phyloP scores from a whole-genome alignment of 140 eudicot species.

The Oenanthe javanica region DNA sequence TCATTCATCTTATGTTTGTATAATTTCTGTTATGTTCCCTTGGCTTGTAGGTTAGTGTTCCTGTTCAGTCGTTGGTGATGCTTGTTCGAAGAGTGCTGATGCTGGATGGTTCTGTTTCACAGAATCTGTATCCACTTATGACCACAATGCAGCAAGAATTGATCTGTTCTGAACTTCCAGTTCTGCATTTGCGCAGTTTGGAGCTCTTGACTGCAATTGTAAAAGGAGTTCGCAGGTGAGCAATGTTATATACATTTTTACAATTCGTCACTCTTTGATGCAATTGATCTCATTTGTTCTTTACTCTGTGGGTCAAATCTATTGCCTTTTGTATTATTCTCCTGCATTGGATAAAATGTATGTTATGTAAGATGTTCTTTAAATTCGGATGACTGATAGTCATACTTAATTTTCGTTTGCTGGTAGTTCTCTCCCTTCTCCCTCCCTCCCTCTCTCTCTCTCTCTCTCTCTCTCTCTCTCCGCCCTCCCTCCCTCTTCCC shows the following conservation, averaged over 20 bases:
- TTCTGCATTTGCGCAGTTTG: constrained; percentile 51
- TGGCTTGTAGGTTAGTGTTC: constrained; percentile 50
- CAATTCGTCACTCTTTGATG: background rate
- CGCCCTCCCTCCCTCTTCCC: background rate
- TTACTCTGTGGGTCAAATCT: background rate
- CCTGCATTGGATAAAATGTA: background rate
- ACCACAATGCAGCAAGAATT: constrained; percentile 74
- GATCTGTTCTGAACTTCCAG: constrained; percentile 66
- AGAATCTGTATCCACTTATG: constrained; percentile 41
- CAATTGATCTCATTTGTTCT: background rate
- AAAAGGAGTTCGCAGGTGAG: constrained; percentile 61
- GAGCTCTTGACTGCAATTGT: constrained; percentile 59
- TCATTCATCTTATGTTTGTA: background rate
- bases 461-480: too few species aligned
- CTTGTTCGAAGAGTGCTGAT: constrained; percentile 61
- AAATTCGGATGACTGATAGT: background rate
- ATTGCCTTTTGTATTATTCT: background rate
- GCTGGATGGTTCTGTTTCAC: constrained; percentile 74
- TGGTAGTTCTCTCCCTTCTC: background rate
- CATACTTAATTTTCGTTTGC: background rate
- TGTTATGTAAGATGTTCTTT: background rate
- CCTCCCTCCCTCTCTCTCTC: too few species aligned
- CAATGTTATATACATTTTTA: background rate
- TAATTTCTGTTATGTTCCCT: background rate
- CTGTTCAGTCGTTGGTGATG: constrained; percentile 45